Conservation (phyloP, 306 rosid species). For the Macrotyloma uniflorum region DNA sequence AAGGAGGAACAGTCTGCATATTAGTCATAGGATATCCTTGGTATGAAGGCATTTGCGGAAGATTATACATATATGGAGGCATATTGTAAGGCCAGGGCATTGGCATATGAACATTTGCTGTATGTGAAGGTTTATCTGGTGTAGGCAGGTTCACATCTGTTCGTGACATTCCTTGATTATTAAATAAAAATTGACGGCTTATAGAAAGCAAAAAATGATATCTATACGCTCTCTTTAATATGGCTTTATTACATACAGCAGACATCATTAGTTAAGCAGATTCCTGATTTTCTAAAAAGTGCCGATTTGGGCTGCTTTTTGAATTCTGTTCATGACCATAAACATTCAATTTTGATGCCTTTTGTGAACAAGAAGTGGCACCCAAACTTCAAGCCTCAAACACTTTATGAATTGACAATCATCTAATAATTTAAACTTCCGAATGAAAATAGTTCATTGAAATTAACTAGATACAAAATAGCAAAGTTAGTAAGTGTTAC, state of each 20-base stretch:
- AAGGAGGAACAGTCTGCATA: conserved; percentile 58
- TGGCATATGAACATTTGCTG: conserved; percentile 53
- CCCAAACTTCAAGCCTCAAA: too few relatives aligned
- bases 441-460: not conserved
- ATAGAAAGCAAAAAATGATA: not conserved
- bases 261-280: not conserved
- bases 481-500: not conserved
- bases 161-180: conserved; percentile 21
- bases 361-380: too few relatives aligned
- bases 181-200: conserved; percentile 3
- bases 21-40: conserved; percentile 57
- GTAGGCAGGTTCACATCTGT: conserved; percentile 48
- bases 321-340: conserved; percentile 3
- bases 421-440: not conserved
- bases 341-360: conserved; percentile 4
- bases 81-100: conserved; percentile 56
- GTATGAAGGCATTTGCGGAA: conserved; percentile 55
- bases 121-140: conserved; percentile 38
- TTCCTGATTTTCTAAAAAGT: not conserved
- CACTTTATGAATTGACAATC: too few relatives aligned
- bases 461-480: not conserved
- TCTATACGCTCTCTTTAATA: not conserved
- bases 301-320: conserved; percentile 16
- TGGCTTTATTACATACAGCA: not conserved
- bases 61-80: conserved; percentile 57